Evolutionary conservation across 345 rosid genomes (phyloP).

Genomic region (Murraya paniculata): DNA sequence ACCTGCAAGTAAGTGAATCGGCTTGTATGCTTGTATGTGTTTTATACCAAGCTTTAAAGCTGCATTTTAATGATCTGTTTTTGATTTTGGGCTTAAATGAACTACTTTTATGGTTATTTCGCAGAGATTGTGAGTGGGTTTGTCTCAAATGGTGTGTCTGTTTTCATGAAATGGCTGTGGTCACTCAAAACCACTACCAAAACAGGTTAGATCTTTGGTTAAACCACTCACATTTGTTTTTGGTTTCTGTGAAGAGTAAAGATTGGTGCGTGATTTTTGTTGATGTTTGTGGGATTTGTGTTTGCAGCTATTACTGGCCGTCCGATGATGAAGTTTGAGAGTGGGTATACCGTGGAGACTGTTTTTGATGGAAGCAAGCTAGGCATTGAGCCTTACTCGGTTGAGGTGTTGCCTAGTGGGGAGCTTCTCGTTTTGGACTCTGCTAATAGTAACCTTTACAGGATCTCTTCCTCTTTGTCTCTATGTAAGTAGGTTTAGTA

Average conservation of each 20-base stretch:
- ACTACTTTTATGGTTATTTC: neutral
- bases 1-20: conserved; percentile 75
- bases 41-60: neutral
- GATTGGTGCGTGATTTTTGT: conserved; percentile 8
- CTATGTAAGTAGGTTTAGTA: conserved; percentile 68
- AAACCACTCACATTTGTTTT: conserved; percentile 2
- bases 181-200: conserved; percentile 86
- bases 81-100: conserved; percentile 18
- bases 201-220: conserved; percentile 63
- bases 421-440: conserved; percentile 91
- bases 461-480: conserved; percentile 83
- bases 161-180: conserved; percentile 83
- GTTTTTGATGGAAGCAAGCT: conserved; percentile 99
- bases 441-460: conserved; percentile 85
- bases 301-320: conserved; percentile 69
- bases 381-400: conserved; percentile 81
- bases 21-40: neutral
- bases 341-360: conserved; percentile 94
- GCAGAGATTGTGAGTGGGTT: conserved; percentile 86
- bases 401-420: conserved; percentile 79
- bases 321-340: conserved; percentile 91
- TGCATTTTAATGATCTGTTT: conserved; percentile 11
- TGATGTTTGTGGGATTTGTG: conserved; percentile 13
- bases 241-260: conserved; percentile 12
- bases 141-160: conserved; percentile 68